Percentiles rank a stretch among this genome's conserved stretches.
These are phyloP conservation scores for Cucumis cinereus DNA, from an alignment of 306 rosid genomes.

Conservation along the genomic window DNA sequence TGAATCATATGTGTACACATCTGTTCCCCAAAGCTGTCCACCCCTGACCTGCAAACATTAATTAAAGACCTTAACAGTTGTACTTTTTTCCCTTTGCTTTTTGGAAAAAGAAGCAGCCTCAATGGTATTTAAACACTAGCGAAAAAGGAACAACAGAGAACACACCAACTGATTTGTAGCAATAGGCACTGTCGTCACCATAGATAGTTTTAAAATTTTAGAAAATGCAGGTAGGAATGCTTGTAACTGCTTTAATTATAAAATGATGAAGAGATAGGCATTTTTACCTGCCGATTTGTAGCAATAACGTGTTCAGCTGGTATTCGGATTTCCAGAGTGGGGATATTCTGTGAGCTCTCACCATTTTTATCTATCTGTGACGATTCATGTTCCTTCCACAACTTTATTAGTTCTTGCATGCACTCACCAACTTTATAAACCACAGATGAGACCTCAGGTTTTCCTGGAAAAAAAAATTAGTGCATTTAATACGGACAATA, in stretches of 20 bases:
- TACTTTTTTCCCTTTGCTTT: neutral
- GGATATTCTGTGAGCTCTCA: conserved; percentile 54
- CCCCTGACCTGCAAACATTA: conserved; percentile 71
- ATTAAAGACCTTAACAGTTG: conserved; percentile 3
- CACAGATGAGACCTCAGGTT: conserved; percentile 55
- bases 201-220: neutral
- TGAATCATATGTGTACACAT: conserved; percentile 86
- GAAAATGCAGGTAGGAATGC: neutral
- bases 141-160: neutral
- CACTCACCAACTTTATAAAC: conserved; percentile 88
- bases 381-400: conserved; percentile 69
- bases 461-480: conserved; percentile 52
- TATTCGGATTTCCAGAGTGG: conserved; percentile 82
- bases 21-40: conserved; percentile 97
- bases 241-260: neutral
- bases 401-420: conserved; percentile 80
- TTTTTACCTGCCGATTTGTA: conserved; percentile 83
- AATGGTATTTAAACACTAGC: neutral
- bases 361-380: conserved; percentile 44
- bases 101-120: neutral
- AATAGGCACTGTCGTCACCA: too few species aligned
- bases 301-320: conserved; percentile 88
- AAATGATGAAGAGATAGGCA: neutral
- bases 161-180: too few species aligned
- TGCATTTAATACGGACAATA: neutral